phyloP scores from a whole-genome alignment of 805 yeast species.

The Lachancea sp. region DNA sequence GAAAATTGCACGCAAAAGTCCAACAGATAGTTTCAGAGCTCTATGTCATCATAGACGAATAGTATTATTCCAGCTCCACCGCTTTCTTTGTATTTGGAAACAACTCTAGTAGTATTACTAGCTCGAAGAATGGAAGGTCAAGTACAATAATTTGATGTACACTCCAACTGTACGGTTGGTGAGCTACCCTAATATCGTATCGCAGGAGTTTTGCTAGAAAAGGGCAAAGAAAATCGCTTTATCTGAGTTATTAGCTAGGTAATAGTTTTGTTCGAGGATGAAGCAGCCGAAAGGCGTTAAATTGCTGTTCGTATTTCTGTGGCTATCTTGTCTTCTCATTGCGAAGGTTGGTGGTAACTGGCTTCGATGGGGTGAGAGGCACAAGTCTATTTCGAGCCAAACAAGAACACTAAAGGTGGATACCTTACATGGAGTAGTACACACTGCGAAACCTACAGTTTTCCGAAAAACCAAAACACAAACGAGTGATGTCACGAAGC shows the following conservation, averaged over 20 bases:
- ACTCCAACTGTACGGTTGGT: neutral
- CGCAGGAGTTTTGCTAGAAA: neutral
- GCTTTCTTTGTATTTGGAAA: too few species aligned
- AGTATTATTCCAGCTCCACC: too few species aligned
- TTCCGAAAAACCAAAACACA: conserved; percentile 1
- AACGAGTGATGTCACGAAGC: neutral
- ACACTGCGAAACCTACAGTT: conserved; percentile 7
- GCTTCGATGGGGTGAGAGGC: conserved; percentile 1
- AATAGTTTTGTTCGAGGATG: conserved; percentile 2
- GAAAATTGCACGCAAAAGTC: neutral
- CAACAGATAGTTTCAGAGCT: neutral
- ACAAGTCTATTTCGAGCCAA: neutral
- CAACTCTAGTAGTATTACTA: too few species aligned
- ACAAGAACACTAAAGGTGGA: neutral
- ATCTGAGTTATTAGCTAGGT: neutral
- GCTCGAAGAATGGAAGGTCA: too few species aligned
- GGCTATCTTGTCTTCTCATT: neutral
- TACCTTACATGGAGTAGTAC: conserved; percentile 3
- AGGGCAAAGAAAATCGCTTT: neutral
- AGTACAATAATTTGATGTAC: neutral
- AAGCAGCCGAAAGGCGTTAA: conserved; percentile 6
- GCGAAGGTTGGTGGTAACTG: neutral
- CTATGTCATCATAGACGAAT: too few species aligned
- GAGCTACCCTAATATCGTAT: too few species aligned
- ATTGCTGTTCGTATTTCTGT: conserved; percentile 1